Percentiles rank a stretch among this genome's conserved stretches.
phyloP scores from a whole-genome alignment of 176 grass and related monocot species.

The Zoysia japonica region DNA sequence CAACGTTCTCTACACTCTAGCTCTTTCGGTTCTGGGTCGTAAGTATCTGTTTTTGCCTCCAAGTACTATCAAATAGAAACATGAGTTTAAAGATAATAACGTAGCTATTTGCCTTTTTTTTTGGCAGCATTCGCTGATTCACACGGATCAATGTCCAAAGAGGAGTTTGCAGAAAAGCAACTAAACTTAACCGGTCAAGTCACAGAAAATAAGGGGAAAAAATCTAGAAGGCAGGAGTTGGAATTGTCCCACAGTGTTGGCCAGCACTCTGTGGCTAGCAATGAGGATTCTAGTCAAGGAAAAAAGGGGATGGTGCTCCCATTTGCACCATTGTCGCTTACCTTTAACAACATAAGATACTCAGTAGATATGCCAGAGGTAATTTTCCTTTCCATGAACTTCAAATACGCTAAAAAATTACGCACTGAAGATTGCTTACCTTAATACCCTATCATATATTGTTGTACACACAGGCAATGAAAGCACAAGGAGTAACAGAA shows the following conservation, averaged over 20 bases:
- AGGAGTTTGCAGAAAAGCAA: conserved; percentile 73
- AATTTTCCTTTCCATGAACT: conserved; percentile 35
- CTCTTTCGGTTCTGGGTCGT: conserved; percentile 74
- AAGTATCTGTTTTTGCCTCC: conserved; percentile 46
- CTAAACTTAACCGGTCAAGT: conserved; percentile 74
- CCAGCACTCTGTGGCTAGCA: conserved; percentile 43
- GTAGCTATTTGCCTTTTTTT: conserved; percentile 7
- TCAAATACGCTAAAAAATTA: conserved; percentile 5
- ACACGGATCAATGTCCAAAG: conserved; percentile 70
- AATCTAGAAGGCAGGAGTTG: conserved; percentile 51
- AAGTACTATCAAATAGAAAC: conserved; percentile 28
- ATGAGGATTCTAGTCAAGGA: conserved; percentile 32
- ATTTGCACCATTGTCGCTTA: conserved; percentile 68
- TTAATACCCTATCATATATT: conserved; percentile 14
- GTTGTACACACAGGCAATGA: conserved; percentile 69
- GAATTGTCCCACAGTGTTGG: conserved; percentile 42
- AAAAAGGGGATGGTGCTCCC: conserved; percentile 82
- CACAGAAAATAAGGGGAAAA: conserved; percentile 51
- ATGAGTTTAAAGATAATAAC: conserved; percentile 28
- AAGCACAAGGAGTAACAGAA: conserved; percentile 73
- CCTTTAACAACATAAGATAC: conserved; percentile 74
- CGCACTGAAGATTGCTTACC: conserved; percentile 21
- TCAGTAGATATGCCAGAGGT: conserved; percentile 92
- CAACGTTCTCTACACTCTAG: conserved; percentile 70
- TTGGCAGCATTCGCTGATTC: conserved; percentile 65